Evolutionary conservation across 768 basidiomycete genomes (phyloP).

Genomic region (Trametes meyenii): DNA sequence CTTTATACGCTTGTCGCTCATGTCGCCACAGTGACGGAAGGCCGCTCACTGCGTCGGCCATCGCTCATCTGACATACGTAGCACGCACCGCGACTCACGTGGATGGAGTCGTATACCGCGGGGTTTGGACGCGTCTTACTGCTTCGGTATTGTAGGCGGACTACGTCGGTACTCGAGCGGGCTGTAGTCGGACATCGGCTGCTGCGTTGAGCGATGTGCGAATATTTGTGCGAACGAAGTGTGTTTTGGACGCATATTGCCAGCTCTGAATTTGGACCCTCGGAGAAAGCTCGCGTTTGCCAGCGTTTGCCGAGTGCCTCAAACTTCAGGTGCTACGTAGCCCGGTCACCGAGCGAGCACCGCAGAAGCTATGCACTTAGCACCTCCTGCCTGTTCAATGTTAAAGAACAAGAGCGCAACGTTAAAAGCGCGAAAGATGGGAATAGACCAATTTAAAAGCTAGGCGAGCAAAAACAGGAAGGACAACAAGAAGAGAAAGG

Average conservation of each 20-base stretch:
- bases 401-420: too few relatives aligned
- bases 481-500: too few relatives aligned
- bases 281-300: conserved; percentile 2
- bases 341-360: too few relatives aligned
- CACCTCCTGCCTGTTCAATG: too few relatives aligned
- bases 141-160: not conserved
- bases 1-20: not conserved
- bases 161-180: conserved; percentile 1
- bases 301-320: too few relatives aligned
- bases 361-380: too few relatives aligned
- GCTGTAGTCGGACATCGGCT: conserved; percentile 2
- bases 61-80: conserved; percentile 12
- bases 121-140: not conserved
- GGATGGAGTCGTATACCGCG: not conserved
- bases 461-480: too few relatives aligned
- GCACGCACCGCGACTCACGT: conserved; percentile 5
- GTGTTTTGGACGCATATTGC: not conserved
- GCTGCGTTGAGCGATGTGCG: not conserved
- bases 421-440: too few relatives aligned
- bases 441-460: too few relatives aligned
- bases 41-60: not conserved
- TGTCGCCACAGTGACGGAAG: conserved; percentile 9
- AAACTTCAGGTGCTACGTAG: too few relatives aligned
- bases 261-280: not conserved
- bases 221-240: not conserved